Evolutionary conservation across 352 stramenopile genomes (phyloP), one percentile per base, ranked within the genome.

Genomic region (Phytopythium helicoides): DNA sequence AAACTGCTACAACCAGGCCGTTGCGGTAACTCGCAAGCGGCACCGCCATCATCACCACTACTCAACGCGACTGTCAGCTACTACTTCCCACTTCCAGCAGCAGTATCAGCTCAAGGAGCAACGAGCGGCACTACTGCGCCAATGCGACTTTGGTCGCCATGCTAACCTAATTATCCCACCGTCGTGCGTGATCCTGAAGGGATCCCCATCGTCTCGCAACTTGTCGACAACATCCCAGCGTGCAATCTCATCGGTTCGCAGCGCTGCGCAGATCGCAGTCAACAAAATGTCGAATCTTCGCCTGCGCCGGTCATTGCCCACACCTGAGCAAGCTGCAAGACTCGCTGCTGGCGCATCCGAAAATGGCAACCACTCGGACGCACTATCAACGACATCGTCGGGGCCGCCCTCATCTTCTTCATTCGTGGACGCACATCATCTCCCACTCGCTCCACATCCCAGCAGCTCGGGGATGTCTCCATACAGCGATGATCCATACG

Each of bases 131-230:
- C 58, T 85, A 15, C 56, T 89, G 18, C 71, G 72, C 21, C 64
- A 71, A n/a, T 92, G 83, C 44, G 76, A 89, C 47, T 88, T 89
- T 41, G 79, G 81, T 3, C 76, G 68, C 25, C 83, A 90, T 47
- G 71, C 62, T 3, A 79, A 78, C 41, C 62, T 90, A 22, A 84
- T 93, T 16, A 18, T 91, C 26, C 83, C 79, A 8, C 83, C 79
- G 3, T 75, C 75, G 0, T 65, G 78, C n/a, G 73, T 91, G 4
- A 54, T 81, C 3, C 36, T 91, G n/a, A 67, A 76, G 34, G 47
- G 37, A 9, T 53, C 46, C 10, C 19, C 21, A 11, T 62, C 57
- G 12, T n/a, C 40, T 38, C 54, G 39, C 34, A 70, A 47, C 9
- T 70, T 70, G 23, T 62, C 65, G 18, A 86, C 64, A 46, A 87